Conservation (phyloP, 2,329 filamentous ascomycete species). For the Talaromyces marneffei region DNA sequence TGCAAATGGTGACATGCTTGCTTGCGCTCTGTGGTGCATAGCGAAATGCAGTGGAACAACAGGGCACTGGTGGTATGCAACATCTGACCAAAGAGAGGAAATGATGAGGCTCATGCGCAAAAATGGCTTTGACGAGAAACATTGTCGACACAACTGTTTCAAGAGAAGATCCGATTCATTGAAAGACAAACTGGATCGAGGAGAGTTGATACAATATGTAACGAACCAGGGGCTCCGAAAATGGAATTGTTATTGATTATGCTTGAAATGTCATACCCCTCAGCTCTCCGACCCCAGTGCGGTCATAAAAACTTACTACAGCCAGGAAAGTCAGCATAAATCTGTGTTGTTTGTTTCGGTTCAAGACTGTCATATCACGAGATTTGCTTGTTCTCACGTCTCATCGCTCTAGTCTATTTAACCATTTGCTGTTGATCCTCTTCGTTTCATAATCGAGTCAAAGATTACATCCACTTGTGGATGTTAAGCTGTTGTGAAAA, state of each 20-base stretch:
- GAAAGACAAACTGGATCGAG: background rate
- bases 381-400: no score
- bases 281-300: no score
- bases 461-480: no score
- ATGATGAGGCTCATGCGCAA: background rate
- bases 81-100: background rate
- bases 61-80: background rate
- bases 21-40: constrained; percentile 7
- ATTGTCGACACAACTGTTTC: constrained; percentile 1
- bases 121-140: constrained; percentile 2
- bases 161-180: background rate
- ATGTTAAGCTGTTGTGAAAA: no score
- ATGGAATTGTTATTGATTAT: background rate
- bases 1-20: constrained; percentile 5
- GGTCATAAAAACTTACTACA: no score
- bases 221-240: background rate
- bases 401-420: no score
- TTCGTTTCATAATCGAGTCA: no score
- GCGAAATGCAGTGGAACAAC: background rate
- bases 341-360: no score
- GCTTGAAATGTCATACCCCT: background rate
- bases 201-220: background rate
- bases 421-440: no score
- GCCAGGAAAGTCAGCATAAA: no score
- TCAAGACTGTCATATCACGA: no score